Percentiles rank a stretch among this genome's conserved stretches.
These are phyloP conservation scores for Clonostachys rosea DNA, from an alignment of 2,329 filamentous ascomycete genomes.

Conservation along the genomic window DNA sequence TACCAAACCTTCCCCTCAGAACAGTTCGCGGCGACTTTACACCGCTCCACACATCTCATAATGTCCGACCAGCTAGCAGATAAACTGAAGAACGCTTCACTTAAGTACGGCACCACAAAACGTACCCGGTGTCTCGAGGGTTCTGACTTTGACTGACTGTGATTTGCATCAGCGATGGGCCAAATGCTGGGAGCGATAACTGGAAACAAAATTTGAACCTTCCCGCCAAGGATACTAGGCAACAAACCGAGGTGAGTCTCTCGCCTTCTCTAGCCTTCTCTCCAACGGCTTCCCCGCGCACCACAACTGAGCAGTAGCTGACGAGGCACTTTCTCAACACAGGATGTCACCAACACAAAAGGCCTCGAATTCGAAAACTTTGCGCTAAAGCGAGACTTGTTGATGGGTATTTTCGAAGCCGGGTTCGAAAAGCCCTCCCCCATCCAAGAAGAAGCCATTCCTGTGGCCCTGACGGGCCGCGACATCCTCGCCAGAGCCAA, in stretches of 20 bases:
- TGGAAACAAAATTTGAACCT: conserved; percentile 73
- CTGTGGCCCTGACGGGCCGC: conserved; percentile 88
- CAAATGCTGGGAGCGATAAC: conserved; percentile 47
- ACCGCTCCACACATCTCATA: conserved; percentile 12
- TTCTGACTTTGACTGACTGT: neutral
- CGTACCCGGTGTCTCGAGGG: neutral
- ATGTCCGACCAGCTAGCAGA: conserved; percentile 42
- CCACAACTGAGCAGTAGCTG: neutral
- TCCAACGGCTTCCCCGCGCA: neutral
- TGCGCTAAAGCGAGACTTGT: conserved; percentile 85
- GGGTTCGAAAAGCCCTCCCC: conserved; percentile 98
- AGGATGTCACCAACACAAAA: conserved; percentile 98
- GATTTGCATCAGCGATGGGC: conserved; percentile 32
- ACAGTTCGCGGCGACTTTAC: neutral
- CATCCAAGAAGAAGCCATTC: conserved; percentile 98
- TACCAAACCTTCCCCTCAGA: too few species aligned
- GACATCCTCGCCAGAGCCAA: conserved; percentile 96
- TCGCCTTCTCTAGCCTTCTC: neutral
- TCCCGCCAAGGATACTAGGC: conserved; percentile 69
- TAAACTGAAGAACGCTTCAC: conserved; percentile 33
- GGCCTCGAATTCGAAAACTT: conserved; percentile 98
- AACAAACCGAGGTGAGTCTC: conserved; percentile 68
- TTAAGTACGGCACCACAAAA: conserved; percentile 26
- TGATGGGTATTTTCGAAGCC: conserved; percentile 99
- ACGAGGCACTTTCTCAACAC: conserved; percentile 2